Evolutionary conservation across 2,329 filamentous ascomycete genomes (phyloP).

Genomic region (Gnomoniopsis smithogilvyi): DNA sequence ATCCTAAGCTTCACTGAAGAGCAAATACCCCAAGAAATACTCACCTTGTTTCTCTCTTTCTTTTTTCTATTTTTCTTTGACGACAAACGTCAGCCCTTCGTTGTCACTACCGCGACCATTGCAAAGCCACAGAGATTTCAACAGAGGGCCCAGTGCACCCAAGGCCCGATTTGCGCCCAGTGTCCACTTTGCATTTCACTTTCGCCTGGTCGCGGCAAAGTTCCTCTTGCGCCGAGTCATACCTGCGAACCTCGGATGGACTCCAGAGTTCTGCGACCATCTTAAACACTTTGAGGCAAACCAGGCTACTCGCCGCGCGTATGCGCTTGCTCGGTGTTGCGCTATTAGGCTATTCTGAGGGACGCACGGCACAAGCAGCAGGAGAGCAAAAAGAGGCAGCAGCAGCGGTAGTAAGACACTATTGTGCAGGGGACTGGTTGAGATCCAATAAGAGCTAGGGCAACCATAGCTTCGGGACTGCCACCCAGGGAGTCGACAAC

Average conservation of each 20-base stretch:
- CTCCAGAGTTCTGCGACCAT: not conserved
- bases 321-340: conserved; percentile 1
- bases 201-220: not conserved
- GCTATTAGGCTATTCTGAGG: conserved; percentile 12
- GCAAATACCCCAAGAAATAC: conserved; percentile 5
- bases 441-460: conserved; percentile 7
- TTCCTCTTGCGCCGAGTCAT: not conserved
- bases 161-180: not conserved
- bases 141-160: not conserved
- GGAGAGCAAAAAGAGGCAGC: too few relatives aligned
- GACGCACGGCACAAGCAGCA: conserved; percentile 11
- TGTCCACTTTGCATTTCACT: not conserved
- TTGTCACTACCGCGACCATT: conserved; percentile 2
- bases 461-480: not conserved
- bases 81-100: not conserved
- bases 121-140: not conserved
- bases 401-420: not conserved
- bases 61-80: not conserved
- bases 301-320: not conserved
- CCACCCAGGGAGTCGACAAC: not conserved
- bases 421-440: not conserved
- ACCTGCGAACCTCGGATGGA: not conserved
- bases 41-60: too few relatives aligned
- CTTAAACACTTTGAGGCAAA: not conserved
- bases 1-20: not conserved